phyloP scores from a whole-genome alignment of 352 stramenopile species.

The Phytophthora boehmeriae region DNA sequence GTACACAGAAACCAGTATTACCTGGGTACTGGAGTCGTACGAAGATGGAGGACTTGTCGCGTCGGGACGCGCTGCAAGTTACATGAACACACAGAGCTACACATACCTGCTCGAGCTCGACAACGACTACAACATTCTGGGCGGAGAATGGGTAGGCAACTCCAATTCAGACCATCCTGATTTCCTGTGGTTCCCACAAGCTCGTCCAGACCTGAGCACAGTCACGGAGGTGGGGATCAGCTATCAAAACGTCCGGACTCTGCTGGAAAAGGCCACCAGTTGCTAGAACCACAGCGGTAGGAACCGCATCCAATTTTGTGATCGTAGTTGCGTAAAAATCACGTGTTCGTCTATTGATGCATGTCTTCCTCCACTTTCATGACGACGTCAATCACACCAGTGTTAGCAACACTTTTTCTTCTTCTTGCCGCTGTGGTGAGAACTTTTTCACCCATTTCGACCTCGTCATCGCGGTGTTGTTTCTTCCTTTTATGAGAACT shows the following conservation, averaged over 20 bases:
- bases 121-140: constrained; percentile 43
- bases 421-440: constrained; percentile 28
- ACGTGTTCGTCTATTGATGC: constrained; percentile 2
- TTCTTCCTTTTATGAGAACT: constrained; percentile 48
- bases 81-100: constrained; percentile 38
- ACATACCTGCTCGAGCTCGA: constrained; percentile 51
- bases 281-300: constrained; percentile 18
- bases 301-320: background rate
- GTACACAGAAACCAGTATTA: constrained; percentile 50
- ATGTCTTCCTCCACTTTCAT: background rate
- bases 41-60: constrained; percentile 46
- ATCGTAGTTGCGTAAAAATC: background rate
- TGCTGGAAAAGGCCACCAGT: constrained; percentile 31
- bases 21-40: constrained; percentile 50
- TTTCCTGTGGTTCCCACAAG: constrained; percentile 44
- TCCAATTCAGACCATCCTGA: constrained; percentile 42
- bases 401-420: constrained; percentile 38
- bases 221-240: constrained; percentile 39
- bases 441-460: constrained; percentile 5
- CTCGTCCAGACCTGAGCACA: constrained; percentile 25
- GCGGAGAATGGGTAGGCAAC: constrained; percentile 45
- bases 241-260: constrained; percentile 34
- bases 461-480: constrained; percentile 34
- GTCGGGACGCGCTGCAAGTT: constrained; percentile 23
- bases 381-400: background rate